Evolutionary conservation across 352 stramenopile species (phyloP).

Genomic region (Phytophthora vignae): DNA sequence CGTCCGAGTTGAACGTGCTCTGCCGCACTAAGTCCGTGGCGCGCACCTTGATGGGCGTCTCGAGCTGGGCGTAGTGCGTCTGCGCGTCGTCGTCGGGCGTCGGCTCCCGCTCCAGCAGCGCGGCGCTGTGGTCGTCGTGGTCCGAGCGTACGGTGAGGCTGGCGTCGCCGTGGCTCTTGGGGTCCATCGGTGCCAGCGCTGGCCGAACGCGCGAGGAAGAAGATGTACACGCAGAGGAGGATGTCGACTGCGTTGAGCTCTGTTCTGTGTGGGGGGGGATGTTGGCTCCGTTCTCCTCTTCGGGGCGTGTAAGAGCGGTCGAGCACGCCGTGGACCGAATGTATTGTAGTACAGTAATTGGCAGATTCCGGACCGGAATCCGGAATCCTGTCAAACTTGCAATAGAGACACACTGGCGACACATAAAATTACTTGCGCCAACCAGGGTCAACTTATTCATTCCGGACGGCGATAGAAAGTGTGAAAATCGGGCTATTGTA

Average conservation of each 20-base stretch:
- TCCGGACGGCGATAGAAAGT: too few species aligned
- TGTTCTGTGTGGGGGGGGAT: too few species aligned
- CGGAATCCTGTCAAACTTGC: too few species aligned
- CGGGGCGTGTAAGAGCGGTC: background rate
- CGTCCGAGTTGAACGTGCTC: conserved; percentile 54
- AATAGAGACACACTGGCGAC: too few species aligned
- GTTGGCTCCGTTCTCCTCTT: background rate
- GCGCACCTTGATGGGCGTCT: conserved; percentile 47
- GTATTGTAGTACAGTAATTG: too few species aligned
- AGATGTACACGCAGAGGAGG: background rate
- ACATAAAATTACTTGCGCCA: too few species aligned
- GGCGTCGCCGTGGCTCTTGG: background rate
- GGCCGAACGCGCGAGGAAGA: background rate
- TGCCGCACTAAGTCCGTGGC: conserved; percentile 31
- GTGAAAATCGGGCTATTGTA: too few species aligned
- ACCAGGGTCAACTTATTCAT: too few species aligned
- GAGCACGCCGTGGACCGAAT: background rate
- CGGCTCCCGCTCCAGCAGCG: conserved; percentile 7
- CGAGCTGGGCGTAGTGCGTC: conserved; percentile 44
- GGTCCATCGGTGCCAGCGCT: background rate
- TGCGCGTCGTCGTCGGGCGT: background rate
- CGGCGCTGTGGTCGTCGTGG: background rate
- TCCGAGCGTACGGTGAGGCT: conserved; percentile 13
- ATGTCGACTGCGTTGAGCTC: too few species aligned
- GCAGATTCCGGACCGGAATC: too few species aligned